phyloP scores from a whole-genome alignment of 352 stramenopile species.

The Phytophthora pseudosyringae region DNA sequence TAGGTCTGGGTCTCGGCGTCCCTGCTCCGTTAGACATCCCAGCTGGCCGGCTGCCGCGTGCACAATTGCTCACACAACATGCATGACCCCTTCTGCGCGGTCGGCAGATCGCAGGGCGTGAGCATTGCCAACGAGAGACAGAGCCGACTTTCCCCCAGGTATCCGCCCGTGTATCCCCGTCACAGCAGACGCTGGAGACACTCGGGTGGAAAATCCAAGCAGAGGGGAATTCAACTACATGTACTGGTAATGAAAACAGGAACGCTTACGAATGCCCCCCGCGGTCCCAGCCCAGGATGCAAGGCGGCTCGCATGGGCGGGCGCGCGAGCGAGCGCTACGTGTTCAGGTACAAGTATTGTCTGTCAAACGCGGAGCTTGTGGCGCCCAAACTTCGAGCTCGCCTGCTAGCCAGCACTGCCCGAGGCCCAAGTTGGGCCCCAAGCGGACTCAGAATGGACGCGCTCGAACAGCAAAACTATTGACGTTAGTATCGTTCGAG shows the following conservation, averaged over 20 bases:
- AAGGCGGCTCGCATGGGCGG: too few relatives aligned
- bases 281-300: slow-evolving; percentile 12
- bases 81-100: slow-evolving; percentile 19
- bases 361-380: slow-evolving; percentile 7
- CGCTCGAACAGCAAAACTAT: slow-evolving; percentile 36
- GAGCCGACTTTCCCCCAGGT: slow-evolving; percentile 8
- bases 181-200: slow-evolving; percentile 19
- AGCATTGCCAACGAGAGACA: slow-evolving; percentile 14
- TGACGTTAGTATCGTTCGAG: slow-evolving; percentile 7
- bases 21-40: slow-evolving; percentile 18
- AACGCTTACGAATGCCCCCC: slow-evolving; percentile 15
- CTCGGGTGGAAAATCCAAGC: slow-evolving; percentile 32
- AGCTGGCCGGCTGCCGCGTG: slow-evolving; percentile 16
- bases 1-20: slow-evolving; percentile 10
- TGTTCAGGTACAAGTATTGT: background rate
- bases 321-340: too few relatives aligned
- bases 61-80: slow-evolving; percentile 31
- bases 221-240: slow-evolving; percentile 13
- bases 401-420: background rate
- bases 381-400: background rate
- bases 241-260: slow-evolving; percentile 22
- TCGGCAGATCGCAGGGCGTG: slow-evolving; percentile 17
- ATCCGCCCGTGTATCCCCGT: slow-evolving; percentile 18
- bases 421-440: background rate
- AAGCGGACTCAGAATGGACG: too few relatives aligned